Percentiles rank a stretch among this genome's conserved stretches.
phyloP scores from a whole-genome alignment of 139 green algal species.

The Closterium sp. region DNA sequence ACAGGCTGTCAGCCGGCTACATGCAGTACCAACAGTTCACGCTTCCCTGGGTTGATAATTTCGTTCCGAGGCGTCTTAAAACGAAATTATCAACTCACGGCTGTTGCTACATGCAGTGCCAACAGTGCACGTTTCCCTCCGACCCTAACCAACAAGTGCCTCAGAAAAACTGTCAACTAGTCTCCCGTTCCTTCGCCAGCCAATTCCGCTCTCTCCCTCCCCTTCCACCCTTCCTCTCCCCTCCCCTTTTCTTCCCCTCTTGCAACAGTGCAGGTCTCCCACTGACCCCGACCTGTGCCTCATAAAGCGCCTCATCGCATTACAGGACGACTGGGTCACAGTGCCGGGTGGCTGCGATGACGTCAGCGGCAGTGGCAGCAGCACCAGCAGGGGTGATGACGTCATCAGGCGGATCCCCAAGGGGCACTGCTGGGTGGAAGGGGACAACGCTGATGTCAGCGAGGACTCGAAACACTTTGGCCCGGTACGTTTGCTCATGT shows the following conservation, averaged over 20 bases:
- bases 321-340: slow-evolving; percentile 78
- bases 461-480: slow-evolving; percentile 44
- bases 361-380: neutral
- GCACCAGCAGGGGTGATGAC: neutral
- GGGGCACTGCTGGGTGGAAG: slow-evolving; percentile 84
- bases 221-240: neutral
- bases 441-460: slow-evolving; percentile 65
- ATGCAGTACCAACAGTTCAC: no score
- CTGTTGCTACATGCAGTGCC: no score
- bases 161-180: no score
- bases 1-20: no score
- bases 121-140: no score
- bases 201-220: neutral
- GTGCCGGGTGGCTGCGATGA: slow-evolving; percentile 10
- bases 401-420: slow-evolving; percentile 60
- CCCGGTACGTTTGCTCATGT: slow-evolving; percentile 10
- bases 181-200: no score
- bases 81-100: no score
- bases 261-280: slow-evolving; percentile 53
- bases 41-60: no score
- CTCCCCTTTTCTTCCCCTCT: neutral
- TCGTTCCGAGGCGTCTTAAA: no score
- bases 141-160: no score
- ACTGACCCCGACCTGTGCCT: slow-evolving; percentile 67
- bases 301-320: slow-evolving; percentile 73